Evolutionary conservation across 441 rosid species (phyloP), one percentile per base, ranked within the genome.

Genomic region (Euphorbia celastroides): DNA sequence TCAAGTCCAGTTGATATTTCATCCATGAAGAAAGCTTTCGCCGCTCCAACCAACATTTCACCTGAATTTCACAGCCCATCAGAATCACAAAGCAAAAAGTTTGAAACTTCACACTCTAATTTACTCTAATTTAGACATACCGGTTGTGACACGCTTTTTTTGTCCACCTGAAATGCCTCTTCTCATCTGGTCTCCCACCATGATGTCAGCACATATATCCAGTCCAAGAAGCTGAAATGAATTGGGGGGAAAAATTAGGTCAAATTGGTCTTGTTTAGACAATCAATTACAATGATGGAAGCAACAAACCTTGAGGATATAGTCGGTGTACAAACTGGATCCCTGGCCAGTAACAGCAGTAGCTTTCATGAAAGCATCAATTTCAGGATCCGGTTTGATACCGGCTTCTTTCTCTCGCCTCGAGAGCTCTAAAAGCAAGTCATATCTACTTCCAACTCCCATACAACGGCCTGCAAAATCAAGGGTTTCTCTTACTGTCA

Each of bases 331-430:
- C 82, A 93, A 74, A 77, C 86, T 82, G 73, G 85, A 81, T 66
- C 85, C 82, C 78, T 82, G 91, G 54, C 97, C 98, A 34, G 84
- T 74, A 41, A 87, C 60, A 13, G 97, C 78, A 8, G 83, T 88
- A 60, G 93, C 88, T 67, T 88, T 87, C 98, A 90, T 88, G 78
- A 81, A 90, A 10, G 96, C 96, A 79, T 86, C 94, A 48, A 86
- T 81, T 62, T 84, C 94, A 51, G 86, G 83, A 70, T 90, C 89
- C 2, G 97, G 97, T 64, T 83, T 82, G 55, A 93, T 80, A 19
- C 93, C 92, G 0, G 84, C 83, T 32, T 84, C 85, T 72, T 74
- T 78, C 75, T 93, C 98, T 38, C 91, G 77, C 74, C 90, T 85
- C 2, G 83, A 80, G 20, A 93, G 82, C 72, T 93, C 94, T 2